Evolutionary conservation across 2,329 filamentous ascomycete species (phyloP), one percentile per base, ranked within the genome.

Genomic region (Fusarium sambucinum): DNA sequence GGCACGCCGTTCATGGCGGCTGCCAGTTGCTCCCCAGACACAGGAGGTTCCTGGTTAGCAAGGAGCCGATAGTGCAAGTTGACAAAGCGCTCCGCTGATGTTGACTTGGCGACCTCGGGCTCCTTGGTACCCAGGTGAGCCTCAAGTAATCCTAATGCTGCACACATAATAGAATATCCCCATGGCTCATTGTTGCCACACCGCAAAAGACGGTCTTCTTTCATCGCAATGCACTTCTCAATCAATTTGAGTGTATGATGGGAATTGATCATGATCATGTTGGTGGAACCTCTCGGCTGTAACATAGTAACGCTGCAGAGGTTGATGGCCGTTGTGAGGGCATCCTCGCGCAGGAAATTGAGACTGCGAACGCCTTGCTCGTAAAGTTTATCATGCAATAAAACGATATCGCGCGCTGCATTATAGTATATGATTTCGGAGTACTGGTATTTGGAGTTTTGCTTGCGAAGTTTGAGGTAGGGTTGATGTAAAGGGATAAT

Each of bases 391-490:
- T 89, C 86, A 73, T 88, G 85, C 64, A 89, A 80, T n/a, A 89
- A 79, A 1, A 89, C 85, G 70, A 89, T 86, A 66, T 89, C 87
- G 33, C 87, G 82, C 2, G 87, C 86, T 1, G 86, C 86, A 56
- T 87, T 88, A 77, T 89, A 89, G 79, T 88, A 89, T 47, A 89
- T 84, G 59, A 88, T 86, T 68, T 89, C 87, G 2, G 87, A 88
- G 71, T 87, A 86, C 70, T 89, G 87, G 72, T 88, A 89, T 68
- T 87, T 87, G 57, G 86, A 86, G 75, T 88, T 87, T 63, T 83
- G 81, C 77, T 86, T 86, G 68, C 86, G 84, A 53, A 88, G 81
- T 71, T 87, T 87, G 30, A 89, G 80, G 73, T 86, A 89, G 1
- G 86, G 86, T 64, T 89, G 86, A 71, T 88, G 86, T 9, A 89